Base-by-base conservation (phyloP, 1,284 basidiomycete genomes). In the Tilletia caries region DNA sequence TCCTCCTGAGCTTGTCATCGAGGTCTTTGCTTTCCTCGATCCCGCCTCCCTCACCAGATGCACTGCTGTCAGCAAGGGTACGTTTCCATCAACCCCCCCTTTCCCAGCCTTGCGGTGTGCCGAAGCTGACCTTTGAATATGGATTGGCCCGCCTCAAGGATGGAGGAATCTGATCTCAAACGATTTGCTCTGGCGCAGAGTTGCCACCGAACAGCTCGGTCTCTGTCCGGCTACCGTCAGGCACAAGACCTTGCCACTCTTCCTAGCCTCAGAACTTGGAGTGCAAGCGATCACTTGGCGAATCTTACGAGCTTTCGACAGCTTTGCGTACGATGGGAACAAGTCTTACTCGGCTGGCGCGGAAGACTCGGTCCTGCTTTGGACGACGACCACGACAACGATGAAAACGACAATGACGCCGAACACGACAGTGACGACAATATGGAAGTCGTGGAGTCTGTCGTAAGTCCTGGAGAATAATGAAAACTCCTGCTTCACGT, bases 151-250 rank as follows among this genome's bases (percentile, higher is more conserved):
- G 15, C 37, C 37, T 15, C 15, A 18, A 54, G 52, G 15, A 27
- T 54, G 52, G 52, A 23, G 27, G 13, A 13, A 23, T 29, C 13
- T 54, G 25, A 23, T 54, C 13, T 18, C 52, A 23, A 62, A 62
- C 58, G 58, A 62, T 62, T 13, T 62, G 13, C 6, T 62, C 32
- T 62, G 58, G 58, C 29, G 33, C 32, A 33, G 32, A 37, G 58
- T 62, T 8, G 58, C 58, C 4, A 62, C 32, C 3, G 3, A 29
- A 18, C 37, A 41, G 37, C 58, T 62, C 0, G 58, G 58, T 18
- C 58, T 62, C 20, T 37, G 32, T 15, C 32, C 58, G 37, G 37
- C 8, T 10, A 13, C 1, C 27, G 23, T n/a, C 29, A 62, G 15
- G 58, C 32, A 15, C 2, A 33, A 2, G 15, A 33, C 2, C 58